Evolutionary conservation across 208 protist genomes (phyloP).

Genomic region (Novymonas esmeraldas): DNA sequence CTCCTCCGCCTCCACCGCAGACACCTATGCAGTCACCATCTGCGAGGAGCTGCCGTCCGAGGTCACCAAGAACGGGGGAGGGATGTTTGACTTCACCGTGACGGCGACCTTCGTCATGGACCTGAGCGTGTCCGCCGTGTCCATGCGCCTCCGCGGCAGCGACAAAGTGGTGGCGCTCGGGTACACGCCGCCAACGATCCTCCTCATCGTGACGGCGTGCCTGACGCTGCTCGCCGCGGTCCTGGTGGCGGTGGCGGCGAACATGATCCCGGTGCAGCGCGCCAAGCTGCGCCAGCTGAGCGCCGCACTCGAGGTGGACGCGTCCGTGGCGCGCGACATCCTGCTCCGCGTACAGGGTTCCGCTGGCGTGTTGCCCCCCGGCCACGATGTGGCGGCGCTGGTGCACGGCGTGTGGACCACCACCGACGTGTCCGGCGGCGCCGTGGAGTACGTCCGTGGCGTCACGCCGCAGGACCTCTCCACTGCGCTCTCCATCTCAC

Average conservation of each 20-base stretch:
- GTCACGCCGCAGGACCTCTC: not conserved
- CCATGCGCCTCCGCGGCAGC: not conserved
- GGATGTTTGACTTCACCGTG: constrained; percentile 5
- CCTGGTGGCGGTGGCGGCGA: not conserved
- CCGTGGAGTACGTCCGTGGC: not conserved
- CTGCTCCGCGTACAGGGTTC: constrained; percentile 19
- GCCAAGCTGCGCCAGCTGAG: constrained; percentile 16
- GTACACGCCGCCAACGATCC: not conserved
- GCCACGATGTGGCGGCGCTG: not conserved
- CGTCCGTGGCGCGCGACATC: constrained; percentile 16
- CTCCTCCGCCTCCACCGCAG: too few relatives aligned
- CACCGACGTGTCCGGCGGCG: not conserved
- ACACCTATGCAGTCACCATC: not conserved
- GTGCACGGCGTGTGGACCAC: not conserved
- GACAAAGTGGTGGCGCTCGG: not conserved
- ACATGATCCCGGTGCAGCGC: constrained; percentile 14
- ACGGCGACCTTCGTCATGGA: constrained; percentile 1
- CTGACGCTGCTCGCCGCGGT: constrained; percentile 1
- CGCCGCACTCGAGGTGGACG: constrained; percentile 15
- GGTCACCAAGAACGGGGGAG: not conserved
- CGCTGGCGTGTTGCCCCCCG: not conserved
- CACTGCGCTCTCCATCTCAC: not conserved
- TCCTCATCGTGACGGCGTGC: not conserved
- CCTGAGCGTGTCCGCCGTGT: not conserved
- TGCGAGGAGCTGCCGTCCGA: constrained; percentile 3